Evolutionary conservation across 2,329 filamentous ascomycete genomes (phyloP), one percentile per base, ranked within the genome.

Genomic region (Xylaria sp.): DNA sequence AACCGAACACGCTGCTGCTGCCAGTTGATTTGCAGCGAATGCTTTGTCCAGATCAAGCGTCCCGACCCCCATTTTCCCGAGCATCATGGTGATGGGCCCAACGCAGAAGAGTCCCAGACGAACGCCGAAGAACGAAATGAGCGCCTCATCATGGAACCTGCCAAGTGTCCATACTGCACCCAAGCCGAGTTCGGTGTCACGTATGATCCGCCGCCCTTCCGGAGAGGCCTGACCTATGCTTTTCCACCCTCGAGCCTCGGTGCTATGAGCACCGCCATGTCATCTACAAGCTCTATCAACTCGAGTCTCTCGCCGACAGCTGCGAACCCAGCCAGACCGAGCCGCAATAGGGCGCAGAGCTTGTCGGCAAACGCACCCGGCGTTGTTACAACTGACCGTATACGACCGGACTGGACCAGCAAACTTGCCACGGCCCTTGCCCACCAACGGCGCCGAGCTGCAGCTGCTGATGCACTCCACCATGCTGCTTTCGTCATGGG

Each of bases 141-240:
- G 62, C 87, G 92, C 78, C 85, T 99, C 17, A 91, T 97, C 0
- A 97, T 94, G 6, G 95, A 98, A 77, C 93, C 96, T 2, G 93
- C 96, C 0, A 89, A 91, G 28, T 99, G 96, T 78, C 96, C 96
- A 0, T 99, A 97, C 80, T 99, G 96, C 80, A 93, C 96, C 59
- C 93, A 96, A 74, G 90, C 93, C 1, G 95, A 99, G 72, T 97
- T 98, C 77, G 96, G 96, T 56, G 92, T 99, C n/a, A 97, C 93
- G 0, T 99, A 97, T 79, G 90, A 95, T 4, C 87, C 94, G 13
- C 96, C 96, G 2, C 90, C 93, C 0, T 98, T 98, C 83, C 90
- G 94, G 28, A 87, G 94, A 71, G 96, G 96, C 0, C 81, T 99
- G 38, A 84, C 88, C 0, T 95, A 95, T 78, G 86, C 88, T 1